These are phyloP conservation scores for Euphrasia arctica DNA, from an alignment of 305 asterid genomes.

Conservation along the genomic window DNA sequence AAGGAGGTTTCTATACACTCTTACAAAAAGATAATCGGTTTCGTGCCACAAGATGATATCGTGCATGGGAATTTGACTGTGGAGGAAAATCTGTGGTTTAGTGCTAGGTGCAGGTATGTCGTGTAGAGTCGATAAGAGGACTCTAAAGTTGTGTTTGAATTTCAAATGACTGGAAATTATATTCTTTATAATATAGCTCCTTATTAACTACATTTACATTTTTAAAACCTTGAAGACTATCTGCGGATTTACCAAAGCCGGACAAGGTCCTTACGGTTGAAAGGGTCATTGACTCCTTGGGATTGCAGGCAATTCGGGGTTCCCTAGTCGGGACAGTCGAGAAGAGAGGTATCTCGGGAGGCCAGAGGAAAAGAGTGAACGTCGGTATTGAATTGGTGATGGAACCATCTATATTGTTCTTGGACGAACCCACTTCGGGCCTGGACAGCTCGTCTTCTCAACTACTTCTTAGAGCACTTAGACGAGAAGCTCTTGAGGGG, in stretches of 20 bases:
- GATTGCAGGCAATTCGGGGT: conserved; percentile 77
- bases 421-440: conserved; percentile 98
- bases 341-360: conserved; percentile 96
- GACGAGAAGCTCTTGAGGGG: conserved; percentile 94
- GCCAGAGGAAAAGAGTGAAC: conserved; percentile 97
- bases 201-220: conserved; percentile 39
- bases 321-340: conserved; percentile 97
- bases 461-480: conserved; percentile 84
- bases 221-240: conserved; percentile 57
- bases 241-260: conserved; percentile 85
- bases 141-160: too few relatives aligned
- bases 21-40: conserved; percentile 77
- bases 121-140: neutral
- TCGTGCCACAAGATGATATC: conserved; percentile 97
- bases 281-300: conserved; percentile 86
- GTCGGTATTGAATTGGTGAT: conserved; percentile 95
- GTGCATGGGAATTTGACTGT: conserved; percentile 96
- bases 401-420: conserved; percentile 90
- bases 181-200: conserved; percentile 14
- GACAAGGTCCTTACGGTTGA: conserved; percentile 91
- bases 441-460: conserved; percentile 96
- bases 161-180: too few relatives aligned
- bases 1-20: conserved; percentile 70
- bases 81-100: conserved; percentile 96
- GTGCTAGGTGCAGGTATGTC: conserved; percentile 91